A percentile compares a stretch with the other conserved stretches of the same genome.
Evolutionary conservation across 2,329 filamentous ascomycete species (phyloP).

Genomic region (Aspergillus felis): DNA sequence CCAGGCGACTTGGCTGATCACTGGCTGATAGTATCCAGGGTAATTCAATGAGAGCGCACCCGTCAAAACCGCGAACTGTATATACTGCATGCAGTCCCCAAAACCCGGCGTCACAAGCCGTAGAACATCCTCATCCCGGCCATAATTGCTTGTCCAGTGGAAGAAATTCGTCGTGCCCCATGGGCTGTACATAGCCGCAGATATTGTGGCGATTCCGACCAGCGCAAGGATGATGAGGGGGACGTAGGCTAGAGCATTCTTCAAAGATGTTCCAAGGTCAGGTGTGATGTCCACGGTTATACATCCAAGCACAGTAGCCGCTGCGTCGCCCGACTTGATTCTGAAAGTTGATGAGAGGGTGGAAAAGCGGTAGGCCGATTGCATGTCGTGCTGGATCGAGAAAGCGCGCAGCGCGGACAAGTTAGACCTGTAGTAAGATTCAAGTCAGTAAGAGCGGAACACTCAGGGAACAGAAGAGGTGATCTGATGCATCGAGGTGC

Average conservation of each 20-base stretch:
- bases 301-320: constrained; percentile 67
- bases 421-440: constrained; percentile 37
- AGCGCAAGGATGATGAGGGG: constrained; percentile 74
- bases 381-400: constrained; percentile 68
- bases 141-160: constrained; percentile 97
- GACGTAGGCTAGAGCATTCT: constrained; percentile 68
- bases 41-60: constrained; percentile 85
- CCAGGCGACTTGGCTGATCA: constrained; percentile 83
- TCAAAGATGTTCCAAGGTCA: constrained; percentile 65
- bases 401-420: constrained; percentile 63
- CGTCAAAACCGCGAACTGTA: constrained; percentile 86
- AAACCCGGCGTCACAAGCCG: constrained; percentile 93
- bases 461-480: not conserved
- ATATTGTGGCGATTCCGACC: constrained; percentile 75
- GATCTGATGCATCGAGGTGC: not conserved
- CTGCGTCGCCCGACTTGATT: constrained; percentile 69
- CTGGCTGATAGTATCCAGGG: constrained; percentile 90
- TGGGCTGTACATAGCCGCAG: constrained; percentile 83
- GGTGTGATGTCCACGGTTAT: constrained; percentile 80
- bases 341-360: constrained; percentile 71
- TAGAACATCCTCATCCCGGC: constrained; percentile 84
- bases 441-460: constrained; percentile 1
- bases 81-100: constrained; percentile 92
- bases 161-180: constrained; percentile 92
- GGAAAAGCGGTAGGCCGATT: constrained; percentile 79